phyloP scores from a whole-genome alignment of 2,329 filamentous ascomycete species.

The Albophoma yamanashiensis region DNA sequence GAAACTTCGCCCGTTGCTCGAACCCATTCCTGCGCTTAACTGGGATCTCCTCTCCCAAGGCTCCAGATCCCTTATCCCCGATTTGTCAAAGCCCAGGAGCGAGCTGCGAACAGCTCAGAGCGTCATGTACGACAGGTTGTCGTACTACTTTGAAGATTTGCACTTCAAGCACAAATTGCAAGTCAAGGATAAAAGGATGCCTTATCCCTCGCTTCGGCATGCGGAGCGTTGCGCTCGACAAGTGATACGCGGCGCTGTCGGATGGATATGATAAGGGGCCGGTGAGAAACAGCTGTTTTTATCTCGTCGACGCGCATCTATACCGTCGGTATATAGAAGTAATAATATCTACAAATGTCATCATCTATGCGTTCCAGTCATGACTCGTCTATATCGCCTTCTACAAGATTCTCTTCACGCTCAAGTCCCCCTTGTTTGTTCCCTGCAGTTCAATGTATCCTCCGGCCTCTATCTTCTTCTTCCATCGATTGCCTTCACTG shows the following conservation, averaged over 20 bases:
- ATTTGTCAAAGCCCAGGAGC: background rate
- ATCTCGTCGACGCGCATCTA: background rate
- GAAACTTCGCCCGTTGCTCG: background rate
- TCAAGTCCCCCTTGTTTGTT: slow-evolving; percentile 33
- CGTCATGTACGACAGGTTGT: background rate
- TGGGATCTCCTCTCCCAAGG: background rate
- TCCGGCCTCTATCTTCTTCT: slow-evolving; percentile 55
- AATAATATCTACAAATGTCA: background rate
- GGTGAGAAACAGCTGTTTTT: too few relatives aligned
- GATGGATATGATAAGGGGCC: background rate
- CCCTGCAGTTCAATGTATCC: slow-evolving; percentile 41
- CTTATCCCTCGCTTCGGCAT: background rate
- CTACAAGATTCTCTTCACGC: slow-evolving; percentile 39
- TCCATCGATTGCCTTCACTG: slow-evolving; percentile 68
- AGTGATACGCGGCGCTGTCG: background rate
- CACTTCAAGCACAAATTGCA: background rate
- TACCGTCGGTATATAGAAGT: background rate
- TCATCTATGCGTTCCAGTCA: background rate
- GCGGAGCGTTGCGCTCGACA: background rate
- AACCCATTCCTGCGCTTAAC: background rate
- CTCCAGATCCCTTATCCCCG: background rate
- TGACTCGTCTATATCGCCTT: background rate
- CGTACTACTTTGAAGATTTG: background rate
- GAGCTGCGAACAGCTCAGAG: background rate
- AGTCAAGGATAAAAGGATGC: background rate